Evolutionary conservation across 2,329 filamentous ascomycete species (phyloP).

Genomic region (Zarea fungicola): DNA sequence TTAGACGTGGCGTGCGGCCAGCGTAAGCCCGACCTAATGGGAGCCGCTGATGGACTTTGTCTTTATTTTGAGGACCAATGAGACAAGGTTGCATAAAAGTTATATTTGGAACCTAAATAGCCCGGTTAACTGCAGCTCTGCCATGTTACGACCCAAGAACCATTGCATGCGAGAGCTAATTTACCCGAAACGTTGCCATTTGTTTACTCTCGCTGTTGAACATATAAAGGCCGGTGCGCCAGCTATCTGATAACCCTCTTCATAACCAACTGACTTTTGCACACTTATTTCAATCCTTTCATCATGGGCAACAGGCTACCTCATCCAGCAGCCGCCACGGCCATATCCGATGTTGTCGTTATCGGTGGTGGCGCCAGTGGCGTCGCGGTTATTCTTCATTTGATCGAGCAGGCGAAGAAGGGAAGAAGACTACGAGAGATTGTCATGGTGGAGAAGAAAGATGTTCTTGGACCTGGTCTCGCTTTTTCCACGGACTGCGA

Average conservation of each 20-base stretch:
- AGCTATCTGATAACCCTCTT: too few species aligned
- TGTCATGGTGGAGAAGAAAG: conserved; percentile 2
- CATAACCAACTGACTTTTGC: too few species aligned
- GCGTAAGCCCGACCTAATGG: conserved; percentile 7
- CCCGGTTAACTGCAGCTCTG: too few species aligned
- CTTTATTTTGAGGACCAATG: background rate
- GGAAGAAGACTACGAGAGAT: background rate
- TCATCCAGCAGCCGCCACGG: background rate
- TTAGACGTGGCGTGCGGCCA: conserved; percentile 1
- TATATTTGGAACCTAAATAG: too few species aligned
- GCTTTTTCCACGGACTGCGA: conserved; percentile 10
- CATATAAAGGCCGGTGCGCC: too few species aligned
- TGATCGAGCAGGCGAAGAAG: conserved; percentile 10
- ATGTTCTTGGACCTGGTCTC: background rate
- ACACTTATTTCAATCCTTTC: background rate
- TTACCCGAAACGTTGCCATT: too few species aligned
- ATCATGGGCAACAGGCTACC: conserved; percentile 8
- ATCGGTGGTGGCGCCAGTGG: conserved; percentile 9
- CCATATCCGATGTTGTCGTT: conserved; percentile 7
- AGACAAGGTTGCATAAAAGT: background rate
- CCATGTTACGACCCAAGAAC: too few species aligned
- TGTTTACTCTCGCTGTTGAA: too few species aligned
- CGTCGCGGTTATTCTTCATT: conserved; percentile 10
- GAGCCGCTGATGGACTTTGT: background rate
- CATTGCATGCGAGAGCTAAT: too few species aligned